Percentiles rank a stretch among this genome's conserved stretches.
Conservation (phyloP, 2,329 filamentous ascomycete genomes). For the Septoria petroselini region DNA sequence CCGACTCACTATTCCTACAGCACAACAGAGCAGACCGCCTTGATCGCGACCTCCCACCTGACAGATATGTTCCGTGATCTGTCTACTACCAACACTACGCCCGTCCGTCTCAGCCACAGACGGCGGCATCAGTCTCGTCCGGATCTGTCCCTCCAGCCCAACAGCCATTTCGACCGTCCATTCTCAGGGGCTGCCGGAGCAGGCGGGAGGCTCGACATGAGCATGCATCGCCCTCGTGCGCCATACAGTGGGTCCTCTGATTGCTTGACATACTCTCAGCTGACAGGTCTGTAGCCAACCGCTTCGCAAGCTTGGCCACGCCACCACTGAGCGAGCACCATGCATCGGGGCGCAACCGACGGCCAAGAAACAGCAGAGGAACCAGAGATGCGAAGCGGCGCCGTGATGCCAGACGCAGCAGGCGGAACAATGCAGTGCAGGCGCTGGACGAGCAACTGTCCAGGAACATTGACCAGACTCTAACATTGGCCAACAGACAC, state of each 20-base stretch:
- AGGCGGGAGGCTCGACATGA: constrained; percentile 27
- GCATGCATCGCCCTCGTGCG: constrained; percentile 29
- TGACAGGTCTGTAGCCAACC: constrained; percentile 25
- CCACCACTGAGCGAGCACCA: constrained; percentile 19
- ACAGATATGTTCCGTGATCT: constrained; percentile 27
- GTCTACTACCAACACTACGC: constrained; percentile 10
- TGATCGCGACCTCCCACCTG: not conserved
- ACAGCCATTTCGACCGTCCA: constrained; percentile 16
- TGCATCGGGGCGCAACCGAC: constrained; percentile 20
- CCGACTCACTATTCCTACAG: constrained; percentile 20
- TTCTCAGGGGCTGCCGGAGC: constrained; percentile 13
- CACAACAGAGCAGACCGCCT: constrained; percentile 15
- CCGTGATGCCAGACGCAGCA: constrained; percentile 32
- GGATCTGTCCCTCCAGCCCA: constrained; percentile 12
- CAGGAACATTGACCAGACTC: constrained; percentile 30
- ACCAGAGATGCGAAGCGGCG: constrained; percentile 35
- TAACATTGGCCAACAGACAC: constrained; percentile 24
- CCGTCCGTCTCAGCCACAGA: constrained; percentile 16
- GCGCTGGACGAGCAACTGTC: constrained; percentile 34
- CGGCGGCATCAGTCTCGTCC: constrained; percentile 17
- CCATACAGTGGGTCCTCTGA: constrained; percentile 24
- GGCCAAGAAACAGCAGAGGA: constrained; percentile 31
- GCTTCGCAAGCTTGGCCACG: constrained; percentile 29
- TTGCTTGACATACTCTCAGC: not conserved
- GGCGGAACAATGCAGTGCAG: constrained; percentile 31